Evolutionary conservation across 345 rosid species (phyloP), one percentile per base, ranked within the genome.

Genomic region (Aquilaria malaccensis): DNA sequence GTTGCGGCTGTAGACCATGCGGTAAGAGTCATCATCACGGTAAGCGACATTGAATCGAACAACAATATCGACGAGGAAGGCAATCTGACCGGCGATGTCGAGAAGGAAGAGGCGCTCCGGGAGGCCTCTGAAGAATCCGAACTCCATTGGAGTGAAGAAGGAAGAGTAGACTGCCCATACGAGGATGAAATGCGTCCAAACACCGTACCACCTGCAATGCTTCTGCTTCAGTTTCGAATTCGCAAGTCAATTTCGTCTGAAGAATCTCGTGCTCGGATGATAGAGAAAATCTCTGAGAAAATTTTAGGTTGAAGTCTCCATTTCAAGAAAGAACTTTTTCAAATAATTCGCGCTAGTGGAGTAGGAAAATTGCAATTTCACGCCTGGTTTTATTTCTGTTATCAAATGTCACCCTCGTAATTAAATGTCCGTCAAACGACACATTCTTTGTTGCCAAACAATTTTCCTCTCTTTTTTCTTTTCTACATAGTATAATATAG

Each of bases 81-180:
- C 89, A 7, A 83, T 31, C 67, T 91, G 98, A 33, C 96, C 96
- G 0, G 72, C 80, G 11, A 86, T 78, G 61, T 91, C 98, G 32
- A 91, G 76, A 31, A 88, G 70, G 72, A 79, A 84, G 14, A 88
- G 85, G 51, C 85, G 78, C 65, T 85, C 71, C 5, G 88, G 90
- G 22, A 88, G 77, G 2, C 98, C 98, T 56, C 95, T 71, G 79
- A 84, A 91, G 81, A 91, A 88, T 1, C 87, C 98, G 30, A 88
- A 91, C 66, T 91, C 96, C 37, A 91, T 11, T 2, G 98, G 95
- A 14, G 96, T 88, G 81, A 91, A 91, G 82, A 85, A 88, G 50
- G 98, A 88, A 4, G 98, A 91, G 77, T 91, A 91, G 6, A 83
- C 67, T 45, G 98, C 96, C 90, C 90, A 88, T 65, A 86, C 33